These are phyloP conservation scores for Colletotrichum sublineola DNA, from an alignment of 2,329 filamentous ascomycete genomes.

Conservation along the genomic window DNA sequence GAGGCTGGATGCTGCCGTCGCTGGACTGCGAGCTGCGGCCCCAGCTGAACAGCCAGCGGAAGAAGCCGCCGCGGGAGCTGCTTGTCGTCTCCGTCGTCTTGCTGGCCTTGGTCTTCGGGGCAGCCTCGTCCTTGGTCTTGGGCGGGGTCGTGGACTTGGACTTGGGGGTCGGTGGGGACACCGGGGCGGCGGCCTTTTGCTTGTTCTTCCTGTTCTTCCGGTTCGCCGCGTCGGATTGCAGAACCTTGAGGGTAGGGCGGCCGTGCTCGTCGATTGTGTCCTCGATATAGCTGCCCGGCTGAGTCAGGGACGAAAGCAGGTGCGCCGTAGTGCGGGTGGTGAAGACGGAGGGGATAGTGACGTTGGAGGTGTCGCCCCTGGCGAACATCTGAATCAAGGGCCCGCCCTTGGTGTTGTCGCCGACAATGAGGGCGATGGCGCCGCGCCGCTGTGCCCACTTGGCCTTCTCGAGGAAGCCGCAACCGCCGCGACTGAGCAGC, in stretches of 20 bases:
- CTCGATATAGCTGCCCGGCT: constrained; percentile 74
- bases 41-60: constrained; percentile 59
- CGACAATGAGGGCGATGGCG: constrained; percentile 90
- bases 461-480: constrained; percentile 96
- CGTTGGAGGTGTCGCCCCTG: constrained; percentile 93
- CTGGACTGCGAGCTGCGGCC: constrained; percentile 49
- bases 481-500: constrained; percentile 90
- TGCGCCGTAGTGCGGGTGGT: constrained; percentile 96
- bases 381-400: constrained; percentile 98
- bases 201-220: constrained; percentile 53
- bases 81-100: neutral
- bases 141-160: constrained; percentile 47
- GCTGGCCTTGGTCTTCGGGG: neutral
- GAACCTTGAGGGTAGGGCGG: constrained; percentile 67
- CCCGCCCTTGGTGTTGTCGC: constrained; percentile 90
- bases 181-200: constrained; percentile 48
- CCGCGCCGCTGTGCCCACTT: constrained; percentile 96
- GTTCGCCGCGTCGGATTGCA: constrained; percentile 59
- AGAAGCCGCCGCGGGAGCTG: constrained; percentile 54
- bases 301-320: constrained; percentile 87
- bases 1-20: constrained; percentile 72
- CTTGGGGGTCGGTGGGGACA: constrained; percentile 47
- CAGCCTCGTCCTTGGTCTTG: constrained; percentile 42
- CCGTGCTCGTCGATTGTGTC: constrained; percentile 72
- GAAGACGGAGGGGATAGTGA: constrained; percentile 94